Conservation (phyloP, 441 rosid species). For the Hura crepitans region DNA sequence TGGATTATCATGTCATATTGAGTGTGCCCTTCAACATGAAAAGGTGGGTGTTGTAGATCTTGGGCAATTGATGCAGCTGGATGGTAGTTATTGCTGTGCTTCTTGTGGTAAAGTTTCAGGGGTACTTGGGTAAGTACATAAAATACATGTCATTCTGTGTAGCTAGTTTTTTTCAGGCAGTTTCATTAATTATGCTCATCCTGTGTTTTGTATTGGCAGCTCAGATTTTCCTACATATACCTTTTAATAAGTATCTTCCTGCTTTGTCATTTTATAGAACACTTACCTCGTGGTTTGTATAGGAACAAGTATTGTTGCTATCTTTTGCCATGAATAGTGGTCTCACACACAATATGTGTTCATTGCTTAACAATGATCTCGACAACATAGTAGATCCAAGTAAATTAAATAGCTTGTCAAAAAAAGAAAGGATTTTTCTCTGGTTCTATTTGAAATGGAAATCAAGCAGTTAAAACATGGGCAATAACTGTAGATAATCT, state of each 20-base stretch:
- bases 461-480: not conserved
- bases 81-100: constrained; percentile 96
- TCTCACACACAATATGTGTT: not conserved
- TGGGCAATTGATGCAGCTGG: constrained; percentile 89
- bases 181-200: not conserved
- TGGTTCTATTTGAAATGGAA: not conserved
- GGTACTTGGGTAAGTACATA: constrained; percentile 61
- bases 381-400: not conserved
- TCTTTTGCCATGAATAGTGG: too few species aligned
- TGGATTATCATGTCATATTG: constrained; percentile 87
- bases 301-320: not conserved
- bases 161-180: not conserved
- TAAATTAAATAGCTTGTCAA: not conserved
- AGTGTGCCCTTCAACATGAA: constrained; percentile 76
- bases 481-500: not conserved
- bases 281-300: not conserved
- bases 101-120: constrained; percentile 96
- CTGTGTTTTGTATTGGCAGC: constrained; percentile 8
- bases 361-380: not conserved
- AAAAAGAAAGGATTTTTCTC: not conserved
- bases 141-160: constrained; percentile 10
- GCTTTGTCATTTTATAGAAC: not conserved
- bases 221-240: not conserved
- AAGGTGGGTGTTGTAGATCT: constrained; percentile 82
- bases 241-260: not conserved